Percentiles rank a stretch among this genome's conserved stretches.
Evolutionary conservation across 768 basidiomycete genomes (phyloP).

Genomic region (Cystofilobasidium macerans): DNA sequence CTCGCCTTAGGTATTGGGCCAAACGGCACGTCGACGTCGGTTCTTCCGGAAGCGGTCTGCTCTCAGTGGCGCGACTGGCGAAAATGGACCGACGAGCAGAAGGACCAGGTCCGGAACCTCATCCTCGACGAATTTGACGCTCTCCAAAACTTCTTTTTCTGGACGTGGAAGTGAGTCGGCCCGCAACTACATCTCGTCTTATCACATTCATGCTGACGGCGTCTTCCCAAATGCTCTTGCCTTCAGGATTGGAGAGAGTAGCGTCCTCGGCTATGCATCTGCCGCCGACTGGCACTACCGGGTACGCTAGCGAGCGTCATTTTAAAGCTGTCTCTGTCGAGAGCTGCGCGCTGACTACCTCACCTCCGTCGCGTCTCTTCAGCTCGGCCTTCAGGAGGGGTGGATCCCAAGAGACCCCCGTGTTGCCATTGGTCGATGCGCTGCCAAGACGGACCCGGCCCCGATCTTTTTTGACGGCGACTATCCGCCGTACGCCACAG

Average conservation of each 20-base stretch:
- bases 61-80: conserved; percentile 11
- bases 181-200: neutral
- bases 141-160: neutral
- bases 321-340: too few species aligned
- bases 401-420: conserved; percentile 92
- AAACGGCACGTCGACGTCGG: neutral
- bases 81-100: conserved; percentile 8
- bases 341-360: neutral
- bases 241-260: neutral
- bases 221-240: neutral
- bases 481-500: conserved; percentile 12
- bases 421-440: conserved; percentile 58
- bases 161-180: conserved; percentile 53
- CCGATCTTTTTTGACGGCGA: conserved; percentile 9
- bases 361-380: conserved; percentile 26
- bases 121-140: conserved; percentile 1
- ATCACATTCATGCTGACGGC: too few species aligned
- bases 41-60: neutral
- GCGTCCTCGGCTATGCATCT: neutral
- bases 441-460: conserved; percentile 40
- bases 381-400: conserved; percentile 75
- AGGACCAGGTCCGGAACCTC: neutral
- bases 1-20: neutral
- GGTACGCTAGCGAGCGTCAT: conserved; percentile 46
- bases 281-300: conserved; percentile 15